phyloP scores from a whole-genome alignment of 1,284 basidiomycete genomes.

The Ganoderma leucocontextum region DNA sequence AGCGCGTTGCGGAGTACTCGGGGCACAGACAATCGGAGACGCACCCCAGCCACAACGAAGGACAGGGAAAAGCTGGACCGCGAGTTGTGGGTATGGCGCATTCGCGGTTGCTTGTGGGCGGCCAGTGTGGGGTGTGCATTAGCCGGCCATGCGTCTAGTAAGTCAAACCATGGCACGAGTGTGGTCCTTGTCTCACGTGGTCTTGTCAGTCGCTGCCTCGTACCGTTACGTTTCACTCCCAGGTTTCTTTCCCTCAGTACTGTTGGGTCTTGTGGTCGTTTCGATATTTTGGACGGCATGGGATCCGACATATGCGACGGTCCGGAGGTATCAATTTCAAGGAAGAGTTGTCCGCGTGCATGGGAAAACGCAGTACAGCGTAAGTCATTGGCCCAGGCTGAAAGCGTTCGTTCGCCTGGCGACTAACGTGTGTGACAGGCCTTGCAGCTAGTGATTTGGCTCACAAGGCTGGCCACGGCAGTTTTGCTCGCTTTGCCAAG shows the following conservation, averaged over 20 bases:
- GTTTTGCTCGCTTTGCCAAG: constrained; percentile 53
- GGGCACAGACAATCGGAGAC: constrained; percentile 58
- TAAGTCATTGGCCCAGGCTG: constrained; percentile 43
- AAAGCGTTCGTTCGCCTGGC: not conserved
- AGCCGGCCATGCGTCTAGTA: constrained; percentile 54
- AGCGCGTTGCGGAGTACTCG: constrained; percentile 70
- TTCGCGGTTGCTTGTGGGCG: constrained; percentile 71
- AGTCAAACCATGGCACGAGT: constrained; percentile 32
- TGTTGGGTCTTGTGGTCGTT: constrained; percentile 58
- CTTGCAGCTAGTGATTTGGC: constrained; percentile 66
- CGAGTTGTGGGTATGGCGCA: constrained; percentile 65
- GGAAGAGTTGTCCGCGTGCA: constrained; percentile 71
- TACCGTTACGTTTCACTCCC: constrained; percentile 20
- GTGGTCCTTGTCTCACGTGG: not conserved
- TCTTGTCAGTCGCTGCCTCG: constrained; percentile 19
- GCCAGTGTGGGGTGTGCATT: constrained; percentile 54
- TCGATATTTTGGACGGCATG: constrained; percentile 78
- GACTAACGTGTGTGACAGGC: constrained; percentile 45
- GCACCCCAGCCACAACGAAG: constrained; percentile 46
- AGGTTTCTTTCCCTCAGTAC: constrained; percentile 26
- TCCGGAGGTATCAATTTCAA: constrained; percentile 66
- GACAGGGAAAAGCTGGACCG: constrained; percentile 51
- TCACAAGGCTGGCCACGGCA: constrained; percentile 61
- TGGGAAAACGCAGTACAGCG: constrained; percentile 70
- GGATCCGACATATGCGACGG: constrained; percentile 77